phyloP scores from a whole-genome alignment of 2,329 filamentous ascomycete genomes.

The Cercospora janseana region DNA sequence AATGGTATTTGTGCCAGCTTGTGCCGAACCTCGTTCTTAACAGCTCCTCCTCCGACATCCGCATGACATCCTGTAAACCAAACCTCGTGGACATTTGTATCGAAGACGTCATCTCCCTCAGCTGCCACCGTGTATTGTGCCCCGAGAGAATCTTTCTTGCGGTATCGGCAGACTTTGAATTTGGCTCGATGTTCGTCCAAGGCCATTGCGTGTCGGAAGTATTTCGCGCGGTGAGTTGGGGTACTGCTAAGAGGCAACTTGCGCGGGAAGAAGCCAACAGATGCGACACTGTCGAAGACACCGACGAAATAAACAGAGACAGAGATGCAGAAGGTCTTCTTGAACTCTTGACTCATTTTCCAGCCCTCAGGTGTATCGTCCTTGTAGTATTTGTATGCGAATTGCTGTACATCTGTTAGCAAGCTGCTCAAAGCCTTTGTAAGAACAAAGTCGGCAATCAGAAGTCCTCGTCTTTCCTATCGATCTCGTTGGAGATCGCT shows the following conservation, averaged over 20 bases:
- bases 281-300: conserved; percentile 46
- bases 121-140: conserved; percentile 23
- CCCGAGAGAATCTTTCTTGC: conserved; percentile 33
- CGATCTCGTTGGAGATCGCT: no score
- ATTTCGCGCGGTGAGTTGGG: conserved; percentile 39
- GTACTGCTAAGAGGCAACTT: conserved; percentile 42
- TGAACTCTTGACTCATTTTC: conserved; percentile 46
- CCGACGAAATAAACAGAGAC: conserved; percentile 47
- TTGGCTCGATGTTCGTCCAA: conserved; percentile 47
- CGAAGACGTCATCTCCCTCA: conserved; percentile 18
- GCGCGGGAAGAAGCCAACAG: conserved; percentile 44
- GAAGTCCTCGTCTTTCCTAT: no score
- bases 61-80: conserved; percentile 48
- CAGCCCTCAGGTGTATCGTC: conserved; percentile 42
- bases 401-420: conserved; percentile 25
- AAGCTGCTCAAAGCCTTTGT: background rate
- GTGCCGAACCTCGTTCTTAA: conserved; percentile 43
- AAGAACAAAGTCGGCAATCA: no score
- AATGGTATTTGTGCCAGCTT: conserved; percentile 48
- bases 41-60: conserved; percentile 49
- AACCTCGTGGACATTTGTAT: conserved; percentile 38
- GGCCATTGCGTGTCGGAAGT: conserved; percentile 48
- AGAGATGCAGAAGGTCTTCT: conserved; percentile 46
- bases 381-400: conserved; percentile 49
- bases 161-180: conserved; percentile 45